A percentile compares a stretch with the other conserved stretches of the same genome.
These are phyloP conservation scores for Juncus effusus DNA, from an alignment of 176 grass and related monocot genomes.

Conservation along the genomic window DNA sequence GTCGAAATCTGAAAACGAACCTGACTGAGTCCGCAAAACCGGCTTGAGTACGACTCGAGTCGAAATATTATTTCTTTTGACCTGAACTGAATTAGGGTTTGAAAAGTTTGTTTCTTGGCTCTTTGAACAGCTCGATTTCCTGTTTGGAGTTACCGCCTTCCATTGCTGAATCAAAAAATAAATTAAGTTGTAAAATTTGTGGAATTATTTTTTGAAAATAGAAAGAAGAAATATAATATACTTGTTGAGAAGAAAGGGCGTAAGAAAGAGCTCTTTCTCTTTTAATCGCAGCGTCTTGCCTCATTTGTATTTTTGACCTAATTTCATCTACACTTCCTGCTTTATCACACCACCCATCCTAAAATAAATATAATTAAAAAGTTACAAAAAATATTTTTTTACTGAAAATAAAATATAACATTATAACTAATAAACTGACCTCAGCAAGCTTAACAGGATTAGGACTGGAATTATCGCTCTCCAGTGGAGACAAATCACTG, in stretches of 20 bases:
- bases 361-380: constrained; percentile 21
- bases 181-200: not conserved
- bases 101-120: not conserved
- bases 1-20: constrained; percentile 50
- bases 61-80: constrained; percentile 65
- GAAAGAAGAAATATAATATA: constrained; percentile 6
- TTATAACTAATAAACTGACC: constrained; percentile 29
- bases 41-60: constrained; percentile 60
- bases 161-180: constrained; percentile 27
- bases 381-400: not conserved
- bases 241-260: constrained; percentile 63
- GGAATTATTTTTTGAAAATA: not conserved
- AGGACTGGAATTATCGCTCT: constrained; percentile 16
- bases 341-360: constrained; percentile 84
- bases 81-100: constrained; percentile 45
- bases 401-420: not conserved
- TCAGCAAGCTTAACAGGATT: constrained; percentile 65
- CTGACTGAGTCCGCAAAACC: constrained; percentile 39
- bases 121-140: constrained; percentile 20
- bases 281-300: constrained; percentile 65
- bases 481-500: constrained; percentile 22
- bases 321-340: constrained; percentile 64
- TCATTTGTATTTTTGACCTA: constrained; percentile 67
- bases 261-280: constrained; percentile 75
- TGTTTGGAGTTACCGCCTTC: constrained; percentile 31